Base-by-base conservation (phyloP, 225 moss, liverwort and hornwort genomes). In the Neckera pumila region DNA sequence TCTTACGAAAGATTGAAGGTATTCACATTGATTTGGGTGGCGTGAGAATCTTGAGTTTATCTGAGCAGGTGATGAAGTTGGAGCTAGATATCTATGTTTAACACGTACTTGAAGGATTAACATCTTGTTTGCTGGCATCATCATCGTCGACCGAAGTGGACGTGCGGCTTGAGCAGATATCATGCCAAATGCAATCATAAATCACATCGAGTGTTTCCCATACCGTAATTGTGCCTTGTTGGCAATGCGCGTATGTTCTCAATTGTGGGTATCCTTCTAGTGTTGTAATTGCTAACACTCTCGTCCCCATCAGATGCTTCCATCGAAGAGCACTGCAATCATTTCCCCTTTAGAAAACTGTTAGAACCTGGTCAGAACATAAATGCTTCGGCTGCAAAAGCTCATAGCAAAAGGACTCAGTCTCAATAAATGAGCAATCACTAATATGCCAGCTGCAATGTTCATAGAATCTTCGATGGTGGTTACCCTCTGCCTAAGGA, bases 241-340 rank as follows among this genome's bases (percentile, higher is more conserved):
- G 94, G 86, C 98, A 98, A 91, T 98, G 98, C 59, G 95, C 89
- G 64, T 95, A 98, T 43, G 93, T 93, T 82, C 97, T 94, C 89
- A 98, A 59, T 80, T 92, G 90, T 12, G 94, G 92, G 79, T 90
- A 94, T 84, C 87, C 86, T 47, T 74, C 64, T 26, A 87, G 36
- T 56, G 94, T 87, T 15, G 94, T n/a, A n/a, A n/a, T 91, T 42
- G 90, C 76, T n/a, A 98, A 89, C 36, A 98, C 98, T 72, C 83
- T 90, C 19, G 75, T 92, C 62, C 97, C 98, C 96, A 97, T 96
- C 87, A 97, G 76, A 40, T 80, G 87, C 36, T 89, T 92, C 98
- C 98, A 97, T 62, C 96, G 80, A 73, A 97, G 91, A 62, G 96
- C 98, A 82, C 98, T 97, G 92, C 80, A 82, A 40, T 77, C 86